Evolutionary conservation across 768 basidiomycete species (phyloP), one percentile per base, ranked within the genome.

Genomic region (Leccinum imitatum): DNA sequence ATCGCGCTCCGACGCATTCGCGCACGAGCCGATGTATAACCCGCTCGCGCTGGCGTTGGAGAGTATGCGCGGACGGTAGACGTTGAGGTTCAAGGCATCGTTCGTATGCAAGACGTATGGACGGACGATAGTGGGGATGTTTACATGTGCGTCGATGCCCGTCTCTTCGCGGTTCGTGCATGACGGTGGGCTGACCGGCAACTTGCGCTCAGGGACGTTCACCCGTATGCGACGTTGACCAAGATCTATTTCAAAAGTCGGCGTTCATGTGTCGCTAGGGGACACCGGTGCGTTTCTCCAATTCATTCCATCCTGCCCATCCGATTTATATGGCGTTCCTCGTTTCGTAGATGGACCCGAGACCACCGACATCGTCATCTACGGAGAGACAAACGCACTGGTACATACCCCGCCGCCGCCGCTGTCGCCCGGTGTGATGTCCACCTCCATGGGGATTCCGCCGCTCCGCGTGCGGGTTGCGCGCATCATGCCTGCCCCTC

Each of bases 31-130:
- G 15, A 78, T 91, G 21, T 77, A 87, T 61, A 90, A 87, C 62
- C 85, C 86, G 0, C 76, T 91, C 15, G 87, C 90, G 3, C 72
- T 91, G 21, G 85, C 88, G 0, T 70, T 92, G 54, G 90, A 91
- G 73, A 89, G 85, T 71, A 90, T 92, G 89, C 89, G 89, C 41
- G 88, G 89, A 14, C 74, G 89, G 21, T 87, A 86, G 1, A 81
- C 82, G 25, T 73, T 92, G 19, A 78, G 82, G 37, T 80, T 89
- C 59, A 75, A 84, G 87, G 84, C 3, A 77, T 78, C 0, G 79
- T 82, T 17, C 77, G 75, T 30, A 71, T 90, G 41, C 69, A 76
- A 39, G 82, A 87, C 54, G 69, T 89, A 0, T 87, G 82, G 75
- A 69, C 85, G 60, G 90, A 91, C 69, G 79, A 30, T 27, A 27